Percentiles rank a stretch among this genome's conserved stretches.
Conservation (phyloP, 179 eudicot species). For the Actinidia arguta region DNA sequence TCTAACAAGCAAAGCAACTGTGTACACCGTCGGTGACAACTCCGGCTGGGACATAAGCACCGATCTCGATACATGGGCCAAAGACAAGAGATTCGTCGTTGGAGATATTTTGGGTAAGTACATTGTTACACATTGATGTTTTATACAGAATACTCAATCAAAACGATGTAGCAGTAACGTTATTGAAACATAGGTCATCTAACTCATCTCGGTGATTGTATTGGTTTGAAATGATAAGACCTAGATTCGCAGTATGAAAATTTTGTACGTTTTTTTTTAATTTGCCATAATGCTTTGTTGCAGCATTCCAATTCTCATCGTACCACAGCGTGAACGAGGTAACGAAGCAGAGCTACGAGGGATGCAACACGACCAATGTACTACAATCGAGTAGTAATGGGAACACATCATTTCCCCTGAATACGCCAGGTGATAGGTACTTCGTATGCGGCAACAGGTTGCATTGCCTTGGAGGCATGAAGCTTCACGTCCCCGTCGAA, state of each 20-base stretch:
- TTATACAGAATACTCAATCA: too few relatives aligned
- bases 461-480: conserved; percentile 78
- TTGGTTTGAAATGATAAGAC: too few relatives aligned
- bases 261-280: too few relatives aligned
- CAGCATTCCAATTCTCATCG: conserved; percentile 68
- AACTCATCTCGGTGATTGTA: too few relatives aligned
- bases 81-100: conserved; percentile 48
- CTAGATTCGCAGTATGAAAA: too few relatives aligned
- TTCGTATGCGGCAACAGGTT: conserved; percentile 58
- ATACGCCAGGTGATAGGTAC: conserved; percentile 63
- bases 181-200: too few relatives aligned
- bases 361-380: conserved; percentile 62
- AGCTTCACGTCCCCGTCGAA: conserved; percentile 51
- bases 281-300: conserved; percentile 12
- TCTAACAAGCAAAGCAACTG: conserved; percentile 50
- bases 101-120: conserved; percentile 69
- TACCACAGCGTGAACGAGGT: conserved; percentile 50
- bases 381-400: conserved; percentile 50
- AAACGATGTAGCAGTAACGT: too few relatives aligned
- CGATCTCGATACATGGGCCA: conserved; percentile 60
- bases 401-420: conserved; percentile 59
- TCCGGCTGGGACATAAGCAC: conserved; percentile 82
- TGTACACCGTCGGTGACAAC: conserved; percentile 61
- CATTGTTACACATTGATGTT: too few relatives aligned
- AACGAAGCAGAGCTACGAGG: conserved; percentile 41